Evolutionary conservation across 768 basidiomycete genomes (phyloP).

Genomic region (Roridomyces roridus): DNA sequence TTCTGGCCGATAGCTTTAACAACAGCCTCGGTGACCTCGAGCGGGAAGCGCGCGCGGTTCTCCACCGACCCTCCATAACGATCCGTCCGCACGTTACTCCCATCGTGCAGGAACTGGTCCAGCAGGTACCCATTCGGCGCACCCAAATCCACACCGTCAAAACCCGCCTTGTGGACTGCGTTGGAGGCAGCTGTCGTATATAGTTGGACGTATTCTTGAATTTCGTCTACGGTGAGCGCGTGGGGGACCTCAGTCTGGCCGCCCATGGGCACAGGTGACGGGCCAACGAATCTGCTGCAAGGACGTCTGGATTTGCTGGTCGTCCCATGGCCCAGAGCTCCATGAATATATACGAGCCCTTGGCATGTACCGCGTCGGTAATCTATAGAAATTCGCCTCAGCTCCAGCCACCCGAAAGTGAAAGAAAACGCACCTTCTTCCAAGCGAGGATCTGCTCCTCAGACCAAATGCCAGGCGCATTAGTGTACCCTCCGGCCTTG

Average conservation of each 20-base stretch:
- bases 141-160: slow-evolving; percentile 37
- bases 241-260: slow-evolving; percentile 24
- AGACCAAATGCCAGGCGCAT: slow-evolving; percentile 48
- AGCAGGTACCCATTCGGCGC: slow-evolving; percentile 38
- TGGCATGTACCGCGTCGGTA: slow-evolving; percentile 23
- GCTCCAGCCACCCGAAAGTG: neutral
- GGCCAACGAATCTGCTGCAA: slow-evolving; percentile 35
- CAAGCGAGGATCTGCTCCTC: slow-evolving; percentile 52
- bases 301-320: slow-evolving; percentile 26
- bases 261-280: slow-evolving; percentile 26
- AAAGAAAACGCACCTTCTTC: slow-evolving; percentile 41
- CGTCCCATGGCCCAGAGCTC: slow-evolving; percentile 59
- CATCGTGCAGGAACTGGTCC: slow-evolving; percentile 55
- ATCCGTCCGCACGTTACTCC: slow-evolving; percentile 48
- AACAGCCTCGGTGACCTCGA: slow-evolving; percentile 45
- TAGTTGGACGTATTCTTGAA: slow-evolving; percentile 24
- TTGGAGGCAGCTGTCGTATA: too few species aligned
- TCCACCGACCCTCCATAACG: slow-evolving; percentile 35
- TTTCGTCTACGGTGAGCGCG: slow-evolving; percentile 41
- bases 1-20: slow-evolving; percentile 48
- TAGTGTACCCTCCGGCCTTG: slow-evolving; percentile 36
- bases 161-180: too few species aligned
- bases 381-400: slow-evolving; percentile 10
- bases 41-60: slow-evolving; percentile 35
- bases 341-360: slow-evolving; percentile 41